Conservation (phyloP, 495 filamentous ascomycete species). For the Cenococcum geophilum region DNA sequence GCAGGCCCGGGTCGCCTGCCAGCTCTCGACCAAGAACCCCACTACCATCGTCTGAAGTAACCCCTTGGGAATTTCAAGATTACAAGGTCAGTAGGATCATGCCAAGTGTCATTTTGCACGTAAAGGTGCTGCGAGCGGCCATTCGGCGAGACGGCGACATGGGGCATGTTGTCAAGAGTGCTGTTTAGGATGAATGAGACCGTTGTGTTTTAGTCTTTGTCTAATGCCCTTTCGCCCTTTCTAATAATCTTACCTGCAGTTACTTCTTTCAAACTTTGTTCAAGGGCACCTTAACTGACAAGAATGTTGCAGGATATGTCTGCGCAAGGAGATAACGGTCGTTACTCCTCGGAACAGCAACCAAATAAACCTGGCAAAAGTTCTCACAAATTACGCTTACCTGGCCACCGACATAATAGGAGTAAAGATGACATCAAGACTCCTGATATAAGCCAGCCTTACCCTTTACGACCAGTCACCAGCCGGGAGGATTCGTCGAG, state of each 20-base stretch:
- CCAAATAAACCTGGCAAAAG: constrained; percentile 33
- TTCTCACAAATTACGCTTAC: constrained; percentile 58
- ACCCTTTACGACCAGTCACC: constrained; percentile 48
- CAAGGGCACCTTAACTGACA: constrained; percentile 1
- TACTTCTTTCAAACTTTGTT: background rate
- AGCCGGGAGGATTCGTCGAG: constrained; percentile 64
- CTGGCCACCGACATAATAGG: constrained; percentile 64
- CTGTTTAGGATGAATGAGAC: background rate
- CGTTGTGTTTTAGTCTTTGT: background rate
- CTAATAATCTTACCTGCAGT: background rate
- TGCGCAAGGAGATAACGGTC: constrained; percentile 24
- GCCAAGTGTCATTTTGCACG: background rate
- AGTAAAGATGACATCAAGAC: constrained; percentile 65
- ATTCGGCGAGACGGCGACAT: background rate
- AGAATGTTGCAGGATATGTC: constrained; percentile 20
- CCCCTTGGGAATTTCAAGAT: constrained; percentile 93
- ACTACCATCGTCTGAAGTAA: constrained; percentile 87
- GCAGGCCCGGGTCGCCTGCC: constrained; percentile 54
- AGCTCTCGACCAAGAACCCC: constrained; percentile 69
- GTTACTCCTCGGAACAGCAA: constrained; percentile 23
- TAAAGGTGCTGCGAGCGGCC: background rate
- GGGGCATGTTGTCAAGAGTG: background rate
- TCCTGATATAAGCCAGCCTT: constrained; percentile 28
- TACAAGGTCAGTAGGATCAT: constrained; percentile 54
- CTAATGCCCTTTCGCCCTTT: background rate